Base-by-base conservation (phyloP, 306 rosid genomes). In the Geum urbanum region DNA sequence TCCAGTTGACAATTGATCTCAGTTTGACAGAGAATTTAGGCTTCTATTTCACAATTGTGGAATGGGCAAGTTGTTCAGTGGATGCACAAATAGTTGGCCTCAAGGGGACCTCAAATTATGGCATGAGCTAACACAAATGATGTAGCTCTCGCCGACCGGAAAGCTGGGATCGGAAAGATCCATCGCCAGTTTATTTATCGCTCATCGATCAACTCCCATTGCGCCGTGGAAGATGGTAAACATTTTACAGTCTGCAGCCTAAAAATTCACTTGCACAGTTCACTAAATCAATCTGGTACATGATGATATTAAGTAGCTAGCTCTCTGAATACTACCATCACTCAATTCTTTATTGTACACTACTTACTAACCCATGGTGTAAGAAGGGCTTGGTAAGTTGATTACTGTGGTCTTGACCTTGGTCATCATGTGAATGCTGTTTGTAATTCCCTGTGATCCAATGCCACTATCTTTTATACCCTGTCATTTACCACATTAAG, bases 351-450 rank as follows among this genome's bases (percentile, higher is more conserved):
- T 35, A 63, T 32, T 59, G 7, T 7, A 59, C 64, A 59, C 64
- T 2, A 35, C 45, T 59, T 43, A 51, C 81, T 85, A 94, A 67
- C 99, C 99, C 96, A 91, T 94, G 74, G 89, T 85, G 86, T 94
- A 94, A 75, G 97, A 86, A 79, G 97, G 95, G 58, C 86, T 81
- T 56, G 97, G 97, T 79, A 90, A 84, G 85, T 90, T 90, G 77
- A 90, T 90, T 14, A 90, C 92, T 44, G 97, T 90, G 15, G 88
- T 88, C 91, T 95, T 95, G 74, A 87, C 69, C 83, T 91, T 91
- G 52, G 95, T 95, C 99, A 91, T 95, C 99, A 95, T 95, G 95
- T 86, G 76, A 71, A 95, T 91, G 83, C 99, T 95, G 89, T 95
- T 95, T 48, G 99, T 91, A 62, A 91, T 87, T 54, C 97, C 99